Percentiles rank a stretch among this genome's conserved stretches.
phyloP scores from a whole-genome alignment of 2,329 filamentous ascomycete genomes.

The Cladosporium sp. region DNA sequence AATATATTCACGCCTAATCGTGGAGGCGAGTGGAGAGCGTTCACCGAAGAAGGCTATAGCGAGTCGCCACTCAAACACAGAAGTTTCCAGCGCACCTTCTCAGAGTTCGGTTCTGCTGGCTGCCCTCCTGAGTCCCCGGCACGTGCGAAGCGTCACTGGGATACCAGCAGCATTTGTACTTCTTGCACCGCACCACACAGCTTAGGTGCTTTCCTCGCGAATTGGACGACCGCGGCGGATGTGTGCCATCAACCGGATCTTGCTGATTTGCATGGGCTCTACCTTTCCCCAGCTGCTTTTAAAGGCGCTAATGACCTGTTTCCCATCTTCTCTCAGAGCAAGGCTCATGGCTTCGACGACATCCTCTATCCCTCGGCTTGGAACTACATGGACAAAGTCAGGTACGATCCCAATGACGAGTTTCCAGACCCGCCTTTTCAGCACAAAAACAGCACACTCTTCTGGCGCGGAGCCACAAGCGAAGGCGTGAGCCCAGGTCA shows the following conservation, averaged over 20 bases:
- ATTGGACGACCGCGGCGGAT: conserved; percentile 66
- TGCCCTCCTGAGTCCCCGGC: conserved; percentile 65
- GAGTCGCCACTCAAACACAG: conserved; percentile 33
- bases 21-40: conserved; percentile 40
- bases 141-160: conserved; percentile 61
- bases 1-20: conserved; percentile 42
- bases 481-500: conserved; percentile 51
- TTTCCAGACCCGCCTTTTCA: conserved; percentile 57
- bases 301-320: conserved; percentile 64
- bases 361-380: conserved; percentile 69
- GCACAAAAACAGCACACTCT: conserved; percentile 64
- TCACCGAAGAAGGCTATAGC: conserved; percentile 33
- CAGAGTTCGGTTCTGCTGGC: conserved; percentile 34
- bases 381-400: conserved; percentile 61
- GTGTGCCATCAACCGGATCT: conserved; percentile 78
- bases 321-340: conserved; percentile 75
- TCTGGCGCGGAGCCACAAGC: conserved; percentile 72
- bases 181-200: conserved; percentile 66
- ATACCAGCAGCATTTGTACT: conserved; percentile 64
- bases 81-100: conserved; percentile 41
- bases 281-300: conserved; percentile 63
- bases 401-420: conserved; percentile 52
- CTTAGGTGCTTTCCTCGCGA: conserved; percentile 62
- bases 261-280: conserved; percentile 70
- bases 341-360: conserved; percentile 71